phyloP scores from a whole-genome alignment of 2,329 filamentous ascomycete genomes.

The Fusarium napiforme region DNA sequence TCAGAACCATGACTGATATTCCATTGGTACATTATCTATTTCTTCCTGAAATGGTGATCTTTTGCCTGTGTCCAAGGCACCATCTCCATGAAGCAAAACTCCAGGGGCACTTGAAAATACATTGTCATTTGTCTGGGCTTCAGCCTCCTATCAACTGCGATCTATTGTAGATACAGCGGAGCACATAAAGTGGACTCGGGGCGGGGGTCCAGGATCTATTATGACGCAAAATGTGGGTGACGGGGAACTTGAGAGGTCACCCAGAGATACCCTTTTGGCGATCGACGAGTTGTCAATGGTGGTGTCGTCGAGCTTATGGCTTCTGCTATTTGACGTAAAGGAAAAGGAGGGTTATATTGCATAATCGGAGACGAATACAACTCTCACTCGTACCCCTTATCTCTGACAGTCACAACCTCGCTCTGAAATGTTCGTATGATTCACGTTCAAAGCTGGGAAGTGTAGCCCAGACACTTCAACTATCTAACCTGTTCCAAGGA shows the following conservation, averaged over 20 bases:
- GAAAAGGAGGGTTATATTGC: neutral
- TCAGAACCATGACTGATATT: neutral
- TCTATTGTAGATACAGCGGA: neutral
- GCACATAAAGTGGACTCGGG: neutral
- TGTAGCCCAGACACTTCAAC: neutral
- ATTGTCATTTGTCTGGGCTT: neutral
- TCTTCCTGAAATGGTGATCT: neutral
- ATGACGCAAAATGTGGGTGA: constrained; percentile 21
- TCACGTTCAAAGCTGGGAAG: neutral
- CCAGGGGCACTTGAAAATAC: neutral
- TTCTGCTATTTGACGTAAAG: constrained; percentile 4
- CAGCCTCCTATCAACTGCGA: neutral
- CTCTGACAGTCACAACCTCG: neutral
- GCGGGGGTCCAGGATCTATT: neutral
- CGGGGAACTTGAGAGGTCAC: neutral
- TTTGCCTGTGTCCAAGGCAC: too few relatives aligned
- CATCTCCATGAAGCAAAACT: neutral
- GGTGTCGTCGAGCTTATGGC: constrained; percentile 1
- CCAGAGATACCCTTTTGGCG: neutral
- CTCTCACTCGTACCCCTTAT: neutral
- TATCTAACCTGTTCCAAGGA: neutral
- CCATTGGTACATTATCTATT: neutral
- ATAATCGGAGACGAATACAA: neutral
- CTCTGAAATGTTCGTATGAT: neutral
- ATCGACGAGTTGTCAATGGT: constrained; percentile 20